Conservation (phyloP, 495 filamentous ascomycete genomes). For the Letharia lupina region DNA sequence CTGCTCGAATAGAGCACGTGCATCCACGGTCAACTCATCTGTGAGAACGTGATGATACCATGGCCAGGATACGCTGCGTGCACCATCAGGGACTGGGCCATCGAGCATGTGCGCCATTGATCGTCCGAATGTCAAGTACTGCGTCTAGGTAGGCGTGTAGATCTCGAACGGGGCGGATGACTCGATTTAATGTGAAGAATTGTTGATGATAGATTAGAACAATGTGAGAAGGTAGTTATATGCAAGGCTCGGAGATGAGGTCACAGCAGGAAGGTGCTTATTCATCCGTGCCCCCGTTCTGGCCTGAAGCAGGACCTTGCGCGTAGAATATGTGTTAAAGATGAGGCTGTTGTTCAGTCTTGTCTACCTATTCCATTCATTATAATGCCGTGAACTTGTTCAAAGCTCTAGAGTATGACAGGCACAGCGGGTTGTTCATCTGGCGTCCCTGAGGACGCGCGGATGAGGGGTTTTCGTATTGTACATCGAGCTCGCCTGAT, state of each 20-base stretch:
- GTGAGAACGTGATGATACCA: constrained; percentile 25
- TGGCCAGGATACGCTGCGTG: constrained; percentile 25
- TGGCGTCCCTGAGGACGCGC: background rate
- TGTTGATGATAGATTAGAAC: background rate
- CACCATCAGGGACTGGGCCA: constrained; percentile 23
- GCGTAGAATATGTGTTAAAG: too few species aligned
- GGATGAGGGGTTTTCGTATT: background rate
- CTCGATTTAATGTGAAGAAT: background rate
- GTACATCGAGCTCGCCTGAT: background rate
- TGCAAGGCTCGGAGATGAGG: background rate
- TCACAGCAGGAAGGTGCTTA: background rate
- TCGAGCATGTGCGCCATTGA: constrained; percentile 25
- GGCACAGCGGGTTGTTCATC: too few species aligned
- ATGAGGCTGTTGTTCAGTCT: background rate
- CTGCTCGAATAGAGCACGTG: constrained; percentile 24
- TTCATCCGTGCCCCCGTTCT: background rate
- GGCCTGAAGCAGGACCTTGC: background rate
- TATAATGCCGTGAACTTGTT: background rate
- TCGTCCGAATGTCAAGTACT: background rate
- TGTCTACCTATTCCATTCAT: background rate
- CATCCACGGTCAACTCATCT: constrained; percentile 20
- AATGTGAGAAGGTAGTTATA: background rate
- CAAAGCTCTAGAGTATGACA: background rate
- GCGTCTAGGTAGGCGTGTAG: background rate
- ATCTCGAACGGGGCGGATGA: background rate